phyloP scores from a whole-genome alignment of 2,329 filamentous ascomycete species.

The Penicillium sp. region DNA sequence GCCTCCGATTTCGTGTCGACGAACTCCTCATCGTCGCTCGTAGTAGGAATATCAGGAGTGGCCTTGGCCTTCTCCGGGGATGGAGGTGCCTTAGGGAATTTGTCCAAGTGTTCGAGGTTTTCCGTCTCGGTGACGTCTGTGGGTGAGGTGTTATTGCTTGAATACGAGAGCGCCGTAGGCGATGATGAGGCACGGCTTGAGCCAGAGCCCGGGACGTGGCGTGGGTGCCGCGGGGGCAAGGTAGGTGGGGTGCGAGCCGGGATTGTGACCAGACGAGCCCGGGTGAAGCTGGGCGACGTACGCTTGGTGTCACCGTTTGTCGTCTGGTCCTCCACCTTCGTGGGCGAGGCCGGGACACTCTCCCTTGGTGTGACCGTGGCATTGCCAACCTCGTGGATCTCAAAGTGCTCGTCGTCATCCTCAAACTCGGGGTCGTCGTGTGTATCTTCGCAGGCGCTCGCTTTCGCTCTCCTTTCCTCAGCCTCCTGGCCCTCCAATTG shows the following conservation, averaged over 20 bases:
- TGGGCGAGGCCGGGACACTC: conserved; percentile 35
- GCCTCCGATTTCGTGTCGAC: background rate
- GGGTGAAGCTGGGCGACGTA: conserved; percentile 66
- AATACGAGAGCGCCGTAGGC: conserved; percentile 24
- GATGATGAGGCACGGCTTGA: conserved; percentile 25
- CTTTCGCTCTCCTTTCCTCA: conserved; percentile 12
- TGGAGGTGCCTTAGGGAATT: conserved; percentile 8
- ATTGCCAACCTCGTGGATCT: conserved; percentile 49
- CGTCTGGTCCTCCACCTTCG: conserved; percentile 41
- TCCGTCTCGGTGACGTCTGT: conserved; percentile 19
- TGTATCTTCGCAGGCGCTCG: conserved; percentile 11
- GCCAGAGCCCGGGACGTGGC: conserved; percentile 26
- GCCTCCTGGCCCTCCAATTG: conserved; percentile 7
- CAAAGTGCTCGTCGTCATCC: conserved; percentile 30
- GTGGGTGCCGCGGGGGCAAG: conserved; percentile 71
- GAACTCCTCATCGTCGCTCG: conserved; percentile 28
- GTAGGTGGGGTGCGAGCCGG: conserved; percentile 68
- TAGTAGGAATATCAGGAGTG: conserved; percentile 13
- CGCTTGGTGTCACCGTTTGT: conserved; percentile 58
- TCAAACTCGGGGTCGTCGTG: conserved; percentile 11
- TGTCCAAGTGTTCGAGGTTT: conserved; percentile 16
- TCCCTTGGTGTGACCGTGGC: conserved; percentile 50
- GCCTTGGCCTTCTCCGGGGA: conserved; percentile 17
- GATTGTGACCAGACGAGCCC: conserved; percentile 80
- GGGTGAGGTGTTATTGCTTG: conserved; percentile 25